These are phyloP conservation scores for Stylonectria norvegica DNA, from an alignment of 2,329 filamentous ascomycete species.

Conservation along the genomic window DNA sequence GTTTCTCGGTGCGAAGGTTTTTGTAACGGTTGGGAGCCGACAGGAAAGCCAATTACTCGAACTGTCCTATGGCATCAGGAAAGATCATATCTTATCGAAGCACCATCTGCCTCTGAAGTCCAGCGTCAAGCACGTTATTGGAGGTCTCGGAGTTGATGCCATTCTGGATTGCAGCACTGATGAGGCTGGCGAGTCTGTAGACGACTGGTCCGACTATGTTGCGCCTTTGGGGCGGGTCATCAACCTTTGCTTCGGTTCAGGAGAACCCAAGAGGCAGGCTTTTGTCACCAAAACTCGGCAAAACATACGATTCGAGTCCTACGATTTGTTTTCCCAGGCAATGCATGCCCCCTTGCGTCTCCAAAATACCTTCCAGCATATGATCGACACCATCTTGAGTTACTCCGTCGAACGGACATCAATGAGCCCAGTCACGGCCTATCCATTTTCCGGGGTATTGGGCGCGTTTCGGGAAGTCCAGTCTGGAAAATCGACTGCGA, in stretches of 20 bases:
- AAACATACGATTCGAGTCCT: conserved; percentile 4
- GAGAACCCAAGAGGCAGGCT: too few species aligned
- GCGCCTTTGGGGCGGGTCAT: conserved; percentile 32
- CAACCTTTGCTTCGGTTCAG: conserved; percentile 33
- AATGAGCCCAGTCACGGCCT: conserved; percentile 3
- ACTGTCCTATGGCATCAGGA: conserved; percentile 24
- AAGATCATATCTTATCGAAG: conserved; percentile 29
- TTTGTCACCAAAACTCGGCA: conserved; percentile 25
- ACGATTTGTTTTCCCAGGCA: too few species aligned
- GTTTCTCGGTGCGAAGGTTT: conserved; percentile 19
- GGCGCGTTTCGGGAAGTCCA: conserved; percentile 11
- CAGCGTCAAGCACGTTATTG: conserved; percentile 23
- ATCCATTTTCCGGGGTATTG: conserved; percentile 2
- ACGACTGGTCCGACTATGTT: conserved; percentile 31
- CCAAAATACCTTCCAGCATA: too few species aligned
- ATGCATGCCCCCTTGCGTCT: too few species aligned
- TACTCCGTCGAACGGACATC: too few species aligned
- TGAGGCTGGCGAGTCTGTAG: conserved; percentile 21
- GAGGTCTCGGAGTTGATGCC: conserved; percentile 29
- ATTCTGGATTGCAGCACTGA: conserved; percentile 31
- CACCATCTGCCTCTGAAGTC: conserved; percentile 23
- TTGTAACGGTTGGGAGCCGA: conserved; percentile 9
- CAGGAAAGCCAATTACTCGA: conserved; percentile 29
- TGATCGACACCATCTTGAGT: too few species aligned
- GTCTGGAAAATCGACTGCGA: conserved; percentile 13